These are phyloP conservation scores for Drechslera avenae DNA, from an alignment of 2,329 filamentous ascomycete genomes.

Conservation along the genomic window DNA sequence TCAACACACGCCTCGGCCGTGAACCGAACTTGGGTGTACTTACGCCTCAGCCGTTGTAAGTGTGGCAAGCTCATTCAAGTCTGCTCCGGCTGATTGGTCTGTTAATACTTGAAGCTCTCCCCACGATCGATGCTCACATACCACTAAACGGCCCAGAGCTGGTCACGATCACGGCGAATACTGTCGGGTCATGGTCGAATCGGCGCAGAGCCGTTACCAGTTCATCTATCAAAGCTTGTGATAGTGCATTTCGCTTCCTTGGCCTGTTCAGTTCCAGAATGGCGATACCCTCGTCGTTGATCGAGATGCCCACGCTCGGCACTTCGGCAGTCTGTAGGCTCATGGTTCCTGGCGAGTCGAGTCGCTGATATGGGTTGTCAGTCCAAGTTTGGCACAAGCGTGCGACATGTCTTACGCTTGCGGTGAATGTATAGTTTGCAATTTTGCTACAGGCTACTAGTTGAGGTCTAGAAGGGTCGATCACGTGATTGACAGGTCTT, in stretches of 20 bases:
- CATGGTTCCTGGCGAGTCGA: not conserved
- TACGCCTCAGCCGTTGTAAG: conserved; percentile 79
- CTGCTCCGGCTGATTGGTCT: conserved; percentile 71
- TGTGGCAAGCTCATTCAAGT: conserved; percentile 95
- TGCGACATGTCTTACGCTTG: not conserved
- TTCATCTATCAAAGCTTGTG: conserved; percentile 54
- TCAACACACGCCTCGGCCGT: not conserved
- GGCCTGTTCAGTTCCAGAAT: conserved; percentile 61
- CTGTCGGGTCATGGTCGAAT: conserved; percentile 23
- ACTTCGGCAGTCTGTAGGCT: conserved; percentile 5
- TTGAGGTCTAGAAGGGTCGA: not conserved
- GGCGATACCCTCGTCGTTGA: conserved; percentile 48
- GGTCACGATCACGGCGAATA: conserved; percentile 65
- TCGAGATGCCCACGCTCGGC: conserved; percentile 19
- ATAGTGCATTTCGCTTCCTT: conserved; percentile 64
- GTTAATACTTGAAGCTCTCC: not conserved
- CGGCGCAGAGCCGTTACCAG: conserved; percentile 34
- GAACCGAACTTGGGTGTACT: not conserved
- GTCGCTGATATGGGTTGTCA: not conserved
- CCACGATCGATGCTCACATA: conserved; percentile 50
- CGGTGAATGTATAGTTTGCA: not conserved
- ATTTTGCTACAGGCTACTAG: not conserved
- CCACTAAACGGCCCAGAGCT: conserved; percentile 74
- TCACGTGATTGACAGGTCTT: not conserved
- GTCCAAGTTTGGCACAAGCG: not conserved